phyloP scores from a whole-genome alignment of 2,329 filamentous ascomycete genomes.

The Xylaria sp. region DNA sequence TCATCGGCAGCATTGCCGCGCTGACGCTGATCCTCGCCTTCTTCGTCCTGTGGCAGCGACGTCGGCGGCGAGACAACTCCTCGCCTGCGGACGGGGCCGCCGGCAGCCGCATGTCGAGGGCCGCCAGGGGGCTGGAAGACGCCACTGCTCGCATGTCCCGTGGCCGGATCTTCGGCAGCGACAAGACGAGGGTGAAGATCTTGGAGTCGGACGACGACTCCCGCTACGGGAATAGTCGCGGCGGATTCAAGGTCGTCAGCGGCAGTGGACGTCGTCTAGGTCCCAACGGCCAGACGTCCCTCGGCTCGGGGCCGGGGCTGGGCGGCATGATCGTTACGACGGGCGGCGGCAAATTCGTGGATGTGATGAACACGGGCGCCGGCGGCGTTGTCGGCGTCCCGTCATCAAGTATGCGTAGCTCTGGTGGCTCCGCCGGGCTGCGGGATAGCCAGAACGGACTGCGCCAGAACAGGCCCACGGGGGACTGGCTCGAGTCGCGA shows the following conservation, averaged over 20 bases:
- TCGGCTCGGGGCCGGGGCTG: constrained; percentile 36
- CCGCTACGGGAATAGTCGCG: constrained; percentile 20
- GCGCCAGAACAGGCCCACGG: constrained; percentile 45
- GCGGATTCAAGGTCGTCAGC: constrained; percentile 34
- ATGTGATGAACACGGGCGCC: background rate
- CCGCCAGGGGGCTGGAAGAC: constrained; percentile 7
- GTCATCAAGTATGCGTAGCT: constrained; percentile 33
- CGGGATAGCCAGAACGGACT: constrained; percentile 47
- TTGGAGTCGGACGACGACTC: constrained; percentile 22
- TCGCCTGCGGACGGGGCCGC: background rate
- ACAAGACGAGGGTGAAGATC: constrained; percentile 13
- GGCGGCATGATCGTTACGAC: constrained; percentile 43
- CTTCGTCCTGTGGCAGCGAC: constrained; percentile 48
- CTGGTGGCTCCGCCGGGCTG: constrained; percentile 37
- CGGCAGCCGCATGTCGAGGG: constrained; percentile 7
- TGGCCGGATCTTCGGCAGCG: constrained; percentile 21
- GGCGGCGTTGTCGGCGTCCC: background rate
- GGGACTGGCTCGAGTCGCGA: constrained; percentile 29
- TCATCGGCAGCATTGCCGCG: constrained; percentile 49
- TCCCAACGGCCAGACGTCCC: constrained; percentile 8
- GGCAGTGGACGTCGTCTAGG: constrained; percentile 34
- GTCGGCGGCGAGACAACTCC: constrained; percentile 35
- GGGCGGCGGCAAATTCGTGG: constrained; percentile 21
- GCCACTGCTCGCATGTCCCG: constrained; percentile 17
- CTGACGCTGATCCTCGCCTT: constrained; percentile 48